A percentile compares a stretch with the other conserved stretches of the same genome.
Evolutionary conservation across 2,329 filamentous ascomycete genomes (phyloP).

Genomic region (Lithohypha guttulata): DNA sequence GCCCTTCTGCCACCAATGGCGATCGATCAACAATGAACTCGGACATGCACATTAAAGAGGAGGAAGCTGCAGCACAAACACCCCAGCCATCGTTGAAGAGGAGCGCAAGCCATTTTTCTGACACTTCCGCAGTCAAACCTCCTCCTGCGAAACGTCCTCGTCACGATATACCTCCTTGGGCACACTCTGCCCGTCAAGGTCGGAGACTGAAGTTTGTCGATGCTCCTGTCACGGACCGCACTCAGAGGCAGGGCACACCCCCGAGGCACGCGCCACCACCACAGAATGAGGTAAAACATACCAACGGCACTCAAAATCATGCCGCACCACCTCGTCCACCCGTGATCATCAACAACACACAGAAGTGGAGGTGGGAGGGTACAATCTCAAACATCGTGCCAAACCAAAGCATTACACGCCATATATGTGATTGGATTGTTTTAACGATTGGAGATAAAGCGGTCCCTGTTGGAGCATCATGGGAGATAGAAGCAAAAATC

Average conservation of each 20-base stretch:
- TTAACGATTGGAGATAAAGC: conserved; percentile 47
- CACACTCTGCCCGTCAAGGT: conserved; percentile 30
- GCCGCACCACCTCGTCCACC: too few relatives aligned
- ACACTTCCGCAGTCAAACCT: conserved; percentile 23
- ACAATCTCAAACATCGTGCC: conserved; percentile 61
- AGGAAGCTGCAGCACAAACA: neutral
- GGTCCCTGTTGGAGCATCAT: conserved; percentile 49
- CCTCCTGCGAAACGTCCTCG: conserved; percentile 40
- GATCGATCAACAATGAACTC: neutral
- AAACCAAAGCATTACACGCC: conserved; percentile 61
- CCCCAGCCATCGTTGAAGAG: conserved; percentile 16
- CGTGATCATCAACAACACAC: too few relatives aligned
- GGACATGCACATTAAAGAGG: neutral
- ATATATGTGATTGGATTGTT: conserved; percentile 73
- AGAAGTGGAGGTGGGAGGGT: conserved; percentile 35
- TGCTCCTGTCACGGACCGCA: neutral
- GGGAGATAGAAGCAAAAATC: conserved; percentile 92
- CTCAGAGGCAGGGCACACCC: conserved; percentile 2
- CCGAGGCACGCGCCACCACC: conserved; percentile 22
- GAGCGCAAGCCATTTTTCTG: conserved; percentile 17
- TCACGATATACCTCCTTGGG: conserved; percentile 45
- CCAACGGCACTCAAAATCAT: neutral
- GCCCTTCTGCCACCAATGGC: conserved; percentile 10
- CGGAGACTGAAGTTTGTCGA: conserved; percentile 18
- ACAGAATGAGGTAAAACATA: neutral